A percentile compares a stretch with the other conserved stretches of the same genome.
These are phyloP conservation scores for Leishmania turanica DNA, from an alignment of 208 protist genomes.

Conservation along the genomic window DNA sequence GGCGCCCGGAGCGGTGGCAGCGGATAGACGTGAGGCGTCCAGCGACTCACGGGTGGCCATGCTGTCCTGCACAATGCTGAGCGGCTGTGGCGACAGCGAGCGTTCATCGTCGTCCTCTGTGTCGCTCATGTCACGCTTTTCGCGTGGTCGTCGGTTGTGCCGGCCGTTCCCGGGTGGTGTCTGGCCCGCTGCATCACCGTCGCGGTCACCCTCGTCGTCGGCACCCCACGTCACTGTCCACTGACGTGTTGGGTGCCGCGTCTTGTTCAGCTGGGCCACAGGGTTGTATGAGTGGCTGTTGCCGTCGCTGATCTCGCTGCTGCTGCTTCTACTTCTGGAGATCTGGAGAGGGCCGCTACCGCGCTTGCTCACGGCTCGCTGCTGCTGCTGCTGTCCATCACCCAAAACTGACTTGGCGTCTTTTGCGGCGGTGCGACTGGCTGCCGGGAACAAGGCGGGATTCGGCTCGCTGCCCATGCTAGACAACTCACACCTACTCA, in stretches of 20 bases:
- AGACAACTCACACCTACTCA: neutral
- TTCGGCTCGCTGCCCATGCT: neutral
- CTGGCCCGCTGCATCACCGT: neutral
- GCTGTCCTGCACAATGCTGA: conserved; percentile 25
- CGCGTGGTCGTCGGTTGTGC: neutral
- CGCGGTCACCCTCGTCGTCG: neutral
- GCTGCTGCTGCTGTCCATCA: neutral
- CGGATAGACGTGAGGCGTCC: neutral
- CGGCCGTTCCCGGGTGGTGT: neutral
- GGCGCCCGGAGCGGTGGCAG: neutral
- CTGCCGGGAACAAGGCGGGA: neutral
- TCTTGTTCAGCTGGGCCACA: neutral
- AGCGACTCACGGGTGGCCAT: conserved; percentile 7
- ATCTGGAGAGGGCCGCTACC: neutral
- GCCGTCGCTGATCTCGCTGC: neutral
- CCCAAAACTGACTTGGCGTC: neutral
- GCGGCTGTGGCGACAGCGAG: conserved; percentile 9
- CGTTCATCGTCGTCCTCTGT: conserved; percentile 8
- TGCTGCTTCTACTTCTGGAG: neutral
- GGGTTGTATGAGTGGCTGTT: neutral
- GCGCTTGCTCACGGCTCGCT: neutral
- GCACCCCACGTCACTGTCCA: neutral
- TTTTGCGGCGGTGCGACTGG: neutral
- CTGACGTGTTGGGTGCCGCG: neutral
- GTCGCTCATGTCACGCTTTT: neutral